Percentiles rank a stretch among this genome's conserved stretches.
Evolutionary conservation across 345 rosid species (phyloP).

Genomic region (Combretum micranthum): DNA sequence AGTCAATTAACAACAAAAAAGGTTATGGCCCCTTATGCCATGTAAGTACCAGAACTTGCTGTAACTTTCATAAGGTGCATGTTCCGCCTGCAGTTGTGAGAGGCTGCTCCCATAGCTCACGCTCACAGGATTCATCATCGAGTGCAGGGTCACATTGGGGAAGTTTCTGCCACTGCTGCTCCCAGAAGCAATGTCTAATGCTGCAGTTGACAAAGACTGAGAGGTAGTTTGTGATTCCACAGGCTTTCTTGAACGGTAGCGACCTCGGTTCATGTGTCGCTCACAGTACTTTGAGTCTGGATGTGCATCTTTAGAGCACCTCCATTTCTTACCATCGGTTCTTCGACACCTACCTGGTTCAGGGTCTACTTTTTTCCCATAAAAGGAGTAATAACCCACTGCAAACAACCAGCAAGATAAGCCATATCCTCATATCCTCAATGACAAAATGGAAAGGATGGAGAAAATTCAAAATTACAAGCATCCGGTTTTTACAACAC

Average conservation of each 20-base stretch:
- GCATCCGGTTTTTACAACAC: too few relatives aligned
- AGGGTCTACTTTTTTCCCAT: constrained; percentile 69
- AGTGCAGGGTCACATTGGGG: constrained; percentile 14
- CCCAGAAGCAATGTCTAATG: constrained; percentile 15
- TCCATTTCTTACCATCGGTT: constrained; percentile 90
- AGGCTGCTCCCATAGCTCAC: constrained; percentile 17
- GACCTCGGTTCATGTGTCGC: constrained; percentile 48
- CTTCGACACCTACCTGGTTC: constrained; percentile 87
- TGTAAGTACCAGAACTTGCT: neutral
- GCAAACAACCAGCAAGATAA: constrained; percentile 1
- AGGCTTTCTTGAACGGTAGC: constrained; percentile 61
- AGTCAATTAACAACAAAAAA: too few relatives aligned
- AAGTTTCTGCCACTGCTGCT: constrained; percentile 19
- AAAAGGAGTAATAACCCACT: constrained; percentile 31
- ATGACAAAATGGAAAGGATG: neutral
- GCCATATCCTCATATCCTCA: too few relatives aligned
- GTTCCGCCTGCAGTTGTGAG: constrained; percentile 15
- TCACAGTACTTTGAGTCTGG: constrained; percentile 57
- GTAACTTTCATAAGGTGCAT: constrained; percentile 11
- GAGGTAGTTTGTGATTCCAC: constrained; percentile 41
- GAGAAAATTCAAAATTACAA: too few relatives aligned
- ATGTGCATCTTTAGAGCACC: constrained; percentile 85
- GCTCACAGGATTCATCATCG: constrained; percentile 10
- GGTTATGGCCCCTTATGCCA: too few relatives aligned
- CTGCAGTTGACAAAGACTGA: constrained; percentile 23